phyloP scores from a whole-genome alignment of 179 eudicot species.

The Drosera spatulata region DNA sequence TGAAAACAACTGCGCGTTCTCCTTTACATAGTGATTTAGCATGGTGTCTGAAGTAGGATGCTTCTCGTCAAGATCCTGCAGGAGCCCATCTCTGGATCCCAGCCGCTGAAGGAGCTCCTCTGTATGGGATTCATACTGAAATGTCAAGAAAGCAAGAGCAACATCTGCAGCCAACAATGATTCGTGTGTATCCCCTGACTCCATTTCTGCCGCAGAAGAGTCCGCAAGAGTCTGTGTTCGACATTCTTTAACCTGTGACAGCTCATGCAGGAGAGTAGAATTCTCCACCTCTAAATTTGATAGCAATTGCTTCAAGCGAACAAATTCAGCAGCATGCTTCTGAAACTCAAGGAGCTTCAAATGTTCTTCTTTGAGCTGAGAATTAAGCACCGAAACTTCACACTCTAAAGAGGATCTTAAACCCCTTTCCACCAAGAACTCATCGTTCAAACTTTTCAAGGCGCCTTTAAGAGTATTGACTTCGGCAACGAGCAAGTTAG shows the following conservation, averaged over 20 bases:
- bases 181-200: slow-evolving; percentile 37
- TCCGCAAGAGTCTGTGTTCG: slow-evolving; percentile 21
- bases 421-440: slow-evolving; percentile 32
- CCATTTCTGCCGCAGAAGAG: slow-evolving; percentile 18
- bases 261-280: slow-evolving; percentile 16
- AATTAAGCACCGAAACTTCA: slow-evolving; percentile 29
- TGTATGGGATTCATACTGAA: slow-evolving; percentile 29
- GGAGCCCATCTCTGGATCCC: slow-evolving; percentile 15
- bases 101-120: slow-evolving; percentile 30
- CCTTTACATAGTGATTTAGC: slow-evolving; percentile 29
- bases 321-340: slow-evolving; percentile 22
- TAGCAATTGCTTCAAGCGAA: slow-evolving; percentile 19
- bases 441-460: slow-evolving; percentile 40
- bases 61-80: slow-evolving; percentile 23
- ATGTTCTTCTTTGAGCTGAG: slow-evolving; percentile 19
- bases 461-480: slow-evolving; percentile 35
- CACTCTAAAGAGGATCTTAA: slow-evolving; percentile 26
- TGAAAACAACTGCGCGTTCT: slow-evolving; percentile 26
- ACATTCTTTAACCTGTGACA: slow-evolving; percentile 22
- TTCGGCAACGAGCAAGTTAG: slow-evolving; percentile 39
- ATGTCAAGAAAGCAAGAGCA: slow-evolving; percentile 23
- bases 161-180: slow-evolving; percentile 43
- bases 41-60: slow-evolving; percentile 22
- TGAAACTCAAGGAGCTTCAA: slow-evolving; percentile 19
- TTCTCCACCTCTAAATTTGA: slow-evolving; percentile 24